Evolutionary conservation across 1,139 yeast species (phyloP).

Genomic region (Kodamaea sp.): DNA sequence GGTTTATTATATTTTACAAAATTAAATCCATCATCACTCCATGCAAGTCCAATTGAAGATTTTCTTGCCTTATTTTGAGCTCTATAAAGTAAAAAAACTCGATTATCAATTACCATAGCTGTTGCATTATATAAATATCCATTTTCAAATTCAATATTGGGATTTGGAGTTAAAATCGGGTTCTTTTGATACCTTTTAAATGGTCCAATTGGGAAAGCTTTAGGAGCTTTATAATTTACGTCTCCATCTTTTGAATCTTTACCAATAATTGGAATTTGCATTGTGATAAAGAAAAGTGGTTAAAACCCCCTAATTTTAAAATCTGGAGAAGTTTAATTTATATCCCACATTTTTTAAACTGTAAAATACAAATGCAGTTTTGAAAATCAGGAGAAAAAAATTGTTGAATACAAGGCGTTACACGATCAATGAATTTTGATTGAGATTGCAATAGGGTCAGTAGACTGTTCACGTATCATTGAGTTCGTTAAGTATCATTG

Average conservation of each 20-base stretch:
- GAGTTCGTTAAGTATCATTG: no score
- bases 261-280: conserved; percentile 32
- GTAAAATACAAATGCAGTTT: no score
- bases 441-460: no score
- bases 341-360: no score
- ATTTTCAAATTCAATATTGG: conserved; percentile 37
- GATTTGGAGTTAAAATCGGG: conserved; percentile 41
- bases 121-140: conserved; percentile 44
- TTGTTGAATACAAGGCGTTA: no score
- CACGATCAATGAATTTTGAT: no score
- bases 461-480: no score
- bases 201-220: conserved; percentile 42
- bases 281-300: conserved; percentile 7
- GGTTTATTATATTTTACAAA: conserved; percentile 34
- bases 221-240: conserved; percentile 32
- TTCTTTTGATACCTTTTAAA: conserved; percentile 33
- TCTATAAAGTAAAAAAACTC: conserved; percentile 37
- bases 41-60: conserved; percentile 41
- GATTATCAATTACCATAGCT: conserved; percentile 41
- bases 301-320: no score
- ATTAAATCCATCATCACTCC: conserved; percentile 39
- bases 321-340: no score
- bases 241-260: conserved; percentile 31
- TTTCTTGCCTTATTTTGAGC: conserved; percentile 38
- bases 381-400: no score